Evolutionary conservation across 192 early-diverging fungal genomes (phyloP).

Genomic region (Linnemannia exigua): DNA sequence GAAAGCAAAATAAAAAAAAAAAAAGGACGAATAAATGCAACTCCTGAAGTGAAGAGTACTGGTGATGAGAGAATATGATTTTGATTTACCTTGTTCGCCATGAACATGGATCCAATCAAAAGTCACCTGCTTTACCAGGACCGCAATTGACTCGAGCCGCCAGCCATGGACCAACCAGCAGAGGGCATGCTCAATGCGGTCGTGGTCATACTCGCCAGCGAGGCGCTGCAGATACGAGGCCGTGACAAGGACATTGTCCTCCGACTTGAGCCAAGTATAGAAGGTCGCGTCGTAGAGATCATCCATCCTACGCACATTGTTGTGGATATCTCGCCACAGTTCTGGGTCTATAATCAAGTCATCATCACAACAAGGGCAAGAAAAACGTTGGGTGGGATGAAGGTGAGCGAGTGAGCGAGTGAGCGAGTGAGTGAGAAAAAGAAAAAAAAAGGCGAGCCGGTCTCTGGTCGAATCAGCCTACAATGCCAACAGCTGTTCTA

Average conservation of each 20-base stretch:
- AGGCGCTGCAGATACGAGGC: slow-evolving; percentile 80
- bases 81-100: slow-evolving; percentile 59
- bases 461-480: background rate
- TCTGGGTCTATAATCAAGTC: slow-evolving; percentile 57
- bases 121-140: slow-evolving; percentile 78
- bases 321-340: slow-evolving; percentile 78
- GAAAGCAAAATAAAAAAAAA: too few relatives aligned
- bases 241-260: slow-evolving; percentile 81
- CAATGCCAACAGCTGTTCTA: slow-evolving; percentile 2
- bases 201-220: slow-evolving; percentile 80
- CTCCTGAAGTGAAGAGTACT: too few relatives aligned
- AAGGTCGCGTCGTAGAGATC: slow-evolving; percentile 82
- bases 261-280: slow-evolving; percentile 80
- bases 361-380: background rate
- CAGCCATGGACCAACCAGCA: slow-evolving; percentile 83
- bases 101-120: slow-evolving; percentile 73
- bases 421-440: background rate
- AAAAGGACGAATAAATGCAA: too few relatives aligned
- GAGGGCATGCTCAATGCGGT: slow-evolving; percentile 81
- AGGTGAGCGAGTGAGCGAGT: background rate
- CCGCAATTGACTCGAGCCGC: slow-evolving; percentile 78
- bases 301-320: slow-evolving; percentile 82
- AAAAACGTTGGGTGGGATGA: background rate
- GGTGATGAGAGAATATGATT: background rate
- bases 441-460: too few relatives aligned